phyloP scores from a whole-genome alignment of 192 early-diverging fungal species.

The Phlyctochytrium arcticum region DNA sequence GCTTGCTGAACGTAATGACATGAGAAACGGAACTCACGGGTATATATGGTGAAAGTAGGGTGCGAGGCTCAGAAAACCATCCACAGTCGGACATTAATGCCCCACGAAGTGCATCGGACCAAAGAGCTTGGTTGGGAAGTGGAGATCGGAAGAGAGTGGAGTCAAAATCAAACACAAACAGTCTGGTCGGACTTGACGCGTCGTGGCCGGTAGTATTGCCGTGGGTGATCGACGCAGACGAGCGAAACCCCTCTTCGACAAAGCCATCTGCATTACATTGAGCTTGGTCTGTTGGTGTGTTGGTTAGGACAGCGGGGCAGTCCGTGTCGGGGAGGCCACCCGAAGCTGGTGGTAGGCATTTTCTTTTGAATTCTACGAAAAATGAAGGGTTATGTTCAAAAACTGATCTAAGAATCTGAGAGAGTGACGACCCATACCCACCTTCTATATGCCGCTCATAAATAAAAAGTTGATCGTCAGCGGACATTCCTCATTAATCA shows the following conservation, averaged over 20 bases:
- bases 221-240: background rate
- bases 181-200: background rate
- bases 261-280: background rate
- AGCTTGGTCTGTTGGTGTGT: background rate
- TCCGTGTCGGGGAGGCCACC: too few species aligned
- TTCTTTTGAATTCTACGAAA: background rate
- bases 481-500: too few species aligned
- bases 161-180: conserved; percentile 53
- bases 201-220: background rate
- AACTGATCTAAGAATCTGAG: background rate
- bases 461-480: background rate
- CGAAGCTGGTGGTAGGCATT: too few species aligned
- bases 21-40: conserved; percentile 13
- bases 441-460: conserved; percentile 2
- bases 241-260: background rate
- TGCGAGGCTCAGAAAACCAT: conserved; percentile 46
- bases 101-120: conserved; percentile 33
- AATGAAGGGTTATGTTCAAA: background rate
- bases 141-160: conserved; percentile 52
- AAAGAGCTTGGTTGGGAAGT: conserved; percentile 41
- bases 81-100: conserved; percentile 45
- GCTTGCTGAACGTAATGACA: background rate
- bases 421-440: background rate
- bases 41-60: conserved; percentile 39
- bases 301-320: too few species aligned